Base-by-base conservation (phyloP, 225 moss, liverwort and hornwort genomes). In the Bryoerythrophyllum caledonicum region DNA sequence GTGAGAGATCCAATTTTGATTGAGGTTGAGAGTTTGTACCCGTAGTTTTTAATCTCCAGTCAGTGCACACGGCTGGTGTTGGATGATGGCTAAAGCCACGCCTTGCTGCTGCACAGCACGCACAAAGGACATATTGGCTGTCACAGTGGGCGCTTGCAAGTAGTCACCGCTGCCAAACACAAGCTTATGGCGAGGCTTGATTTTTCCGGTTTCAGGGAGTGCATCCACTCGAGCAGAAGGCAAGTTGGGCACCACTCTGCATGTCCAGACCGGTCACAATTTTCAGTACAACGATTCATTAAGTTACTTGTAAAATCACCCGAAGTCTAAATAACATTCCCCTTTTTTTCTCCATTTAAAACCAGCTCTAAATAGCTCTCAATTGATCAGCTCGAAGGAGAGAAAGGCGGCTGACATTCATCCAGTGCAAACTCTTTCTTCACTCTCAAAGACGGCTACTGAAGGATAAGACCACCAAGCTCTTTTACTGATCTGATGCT, bases 41-140 rank as follows among this genome's bases (percentile, higher is more conserved):
- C 61, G 27, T 37, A 8, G 61, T 41, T 48, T 51, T 61, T 75
- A 99, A 58, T 89, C 88, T 19, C 91, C 89, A 27, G 82, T 93
- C 16, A 99, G 87, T 58, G 97, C 97, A 70, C 95, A 87, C 10
- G 95, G 92, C 74, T 91, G 86, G 78, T 99, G 99, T 62, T 88
- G 91, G 67, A 93, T 67, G 25, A 91, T 82, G 34, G 89, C 88
- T 34, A 95, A 71, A 38, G 90, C 67, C 88, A 93, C 76, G 51
- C 93, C 92, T 82, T 85, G 88, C 74, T 95, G 90, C 66, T 82
- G 82, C 25, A 88, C 92, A 76, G 95, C 95, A 70, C 93, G 95
- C 14, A 93, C 89, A 52, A 95, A 99, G 32, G 93, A 89, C 89
- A 89, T 83, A 70, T 99, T 99, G 28, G 99, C 95, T 8, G 95